phyloP scores from a whole-genome alignment of 768 basidiomycete genomes.

The Candolleomyces aberdarensis region DNA sequence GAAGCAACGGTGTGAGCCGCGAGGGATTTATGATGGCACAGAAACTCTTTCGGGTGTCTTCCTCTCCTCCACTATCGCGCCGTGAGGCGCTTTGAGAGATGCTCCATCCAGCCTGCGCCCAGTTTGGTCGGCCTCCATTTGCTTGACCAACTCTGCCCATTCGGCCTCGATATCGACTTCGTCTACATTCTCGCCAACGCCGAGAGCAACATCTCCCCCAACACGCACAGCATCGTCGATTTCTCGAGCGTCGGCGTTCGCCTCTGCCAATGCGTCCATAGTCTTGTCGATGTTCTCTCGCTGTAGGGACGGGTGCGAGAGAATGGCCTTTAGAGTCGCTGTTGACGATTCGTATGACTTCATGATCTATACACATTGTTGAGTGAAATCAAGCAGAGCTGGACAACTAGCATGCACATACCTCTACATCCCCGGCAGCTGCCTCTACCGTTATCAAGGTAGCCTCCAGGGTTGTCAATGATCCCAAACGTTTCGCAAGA shows the following conservation, averaged over 20 bases:
- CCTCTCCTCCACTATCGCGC: neutral
- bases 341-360: slow-evolving; percentile 82
- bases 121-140: slow-evolving; percentile 21
- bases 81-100: no score
- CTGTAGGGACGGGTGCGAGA: slow-evolving; percentile 77
- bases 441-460: slow-evolving; percentile 82
- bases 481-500: slow-evolving; percentile 67
- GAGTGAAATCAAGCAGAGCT: neutral
- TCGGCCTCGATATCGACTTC: slow-evolving; percentile 61
- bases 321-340: slow-evolving; percentile 67
- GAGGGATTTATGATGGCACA: no score
- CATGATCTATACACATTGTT: slow-evolving; percentile 60
- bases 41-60: neutral
- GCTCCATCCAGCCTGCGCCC: neutral
- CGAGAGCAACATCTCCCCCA: slow-evolving; percentile 61
- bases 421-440: slow-evolving; percentile 88
- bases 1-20: no score
- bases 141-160: slow-evolving; percentile 48
- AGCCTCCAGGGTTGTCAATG: slow-evolving; percentile 69
- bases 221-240: slow-evolving; percentile 74
- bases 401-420: slow-evolving; percentile 26
- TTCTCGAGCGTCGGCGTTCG: slow-evolving; percentile 78
- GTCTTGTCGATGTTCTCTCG: slow-evolving; percentile 80
- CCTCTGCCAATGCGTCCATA: slow-evolving; percentile 83
- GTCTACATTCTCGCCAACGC: slow-evolving; percentile 45